Conservation (phyloP, 2,329 filamentous ascomycete species). For the Gremmenia infestans region DNA sequence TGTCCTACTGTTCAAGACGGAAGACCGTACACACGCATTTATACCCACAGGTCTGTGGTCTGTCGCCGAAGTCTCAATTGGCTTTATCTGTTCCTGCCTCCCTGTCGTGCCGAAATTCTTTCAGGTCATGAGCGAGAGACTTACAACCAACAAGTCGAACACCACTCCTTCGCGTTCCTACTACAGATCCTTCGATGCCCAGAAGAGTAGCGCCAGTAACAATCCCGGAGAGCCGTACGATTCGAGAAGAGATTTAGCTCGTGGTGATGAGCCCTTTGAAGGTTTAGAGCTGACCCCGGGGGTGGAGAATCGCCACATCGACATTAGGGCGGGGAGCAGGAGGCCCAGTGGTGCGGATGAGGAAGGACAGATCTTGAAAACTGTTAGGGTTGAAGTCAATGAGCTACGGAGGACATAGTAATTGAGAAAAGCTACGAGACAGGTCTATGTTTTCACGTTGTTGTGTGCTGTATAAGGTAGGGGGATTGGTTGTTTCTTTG, state of each 20-base stretch:
- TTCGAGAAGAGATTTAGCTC: neutral
- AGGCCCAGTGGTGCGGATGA: neutral
- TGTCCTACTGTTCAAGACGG: conserved; percentile 2
- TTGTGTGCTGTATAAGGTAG: neutral
- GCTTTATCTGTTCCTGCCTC: conserved; percentile 3
- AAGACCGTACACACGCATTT: conserved; percentile 2
- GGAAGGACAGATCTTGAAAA: neutral
- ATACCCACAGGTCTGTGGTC: conserved; percentile 1
- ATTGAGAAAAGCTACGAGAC: neutral
- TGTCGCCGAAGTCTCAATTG: conserved; percentile 2
- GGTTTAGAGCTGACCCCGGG: neutral
- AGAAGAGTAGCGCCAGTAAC: neutral
- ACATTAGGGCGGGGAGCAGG: neutral
- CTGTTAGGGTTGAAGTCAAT: neutral
- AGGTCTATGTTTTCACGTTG: neutral
- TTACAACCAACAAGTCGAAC: neutral
- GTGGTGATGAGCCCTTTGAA: neutral
- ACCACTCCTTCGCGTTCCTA: neutral
- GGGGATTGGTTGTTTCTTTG: neutral
- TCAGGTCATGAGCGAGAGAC: neutral
- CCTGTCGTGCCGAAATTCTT: conserved; percentile 2
- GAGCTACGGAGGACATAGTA: neutral
- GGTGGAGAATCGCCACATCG: neutral
- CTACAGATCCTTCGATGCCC: neutral
- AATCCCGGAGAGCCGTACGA: neutral